Percentiles rank a stretch among this genome's conserved stretches.
Evolutionary conservation across 768 basidiomycete species (phyloP).

Genomic region (Sistotremastrum niveocremeum): DNA sequence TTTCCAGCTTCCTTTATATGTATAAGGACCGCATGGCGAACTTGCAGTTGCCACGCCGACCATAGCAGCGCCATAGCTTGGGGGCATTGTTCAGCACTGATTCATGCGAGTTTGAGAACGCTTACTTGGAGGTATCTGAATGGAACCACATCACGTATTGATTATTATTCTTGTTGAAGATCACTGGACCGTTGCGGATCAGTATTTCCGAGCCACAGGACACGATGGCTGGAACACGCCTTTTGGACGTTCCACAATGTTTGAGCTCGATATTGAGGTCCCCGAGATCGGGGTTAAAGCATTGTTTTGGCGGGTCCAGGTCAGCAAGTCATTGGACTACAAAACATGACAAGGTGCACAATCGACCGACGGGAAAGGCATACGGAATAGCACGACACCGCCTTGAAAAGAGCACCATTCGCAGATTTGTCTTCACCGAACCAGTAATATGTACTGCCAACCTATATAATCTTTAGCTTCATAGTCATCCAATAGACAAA

Average conservation of each 20-base stretch:
- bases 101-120: slow-evolving; percentile 5
- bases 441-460: slow-evolving; percentile 46
- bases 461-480: slow-evolving; percentile 16
- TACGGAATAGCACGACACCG: slow-evolving; percentile 47
- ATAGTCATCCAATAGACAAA: background rate
- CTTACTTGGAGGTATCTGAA: slow-evolving; percentile 44
- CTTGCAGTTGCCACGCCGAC: slow-evolving; percentile 49
- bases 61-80: slow-evolving; percentile 48
- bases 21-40: slow-evolving; percentile 47
- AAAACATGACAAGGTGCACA: background rate
- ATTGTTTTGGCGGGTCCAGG: slow-evolving; percentile 46
- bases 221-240: slow-evolving; percentile 18
- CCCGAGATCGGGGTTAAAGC: slow-evolving; percentile 39
- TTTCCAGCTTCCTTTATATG: slow-evolving; percentile 39
- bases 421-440: slow-evolving; percentile 48
- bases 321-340: slow-evolving; percentile 35
- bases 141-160: slow-evolving; percentile 68
- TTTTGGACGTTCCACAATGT: slow-evolving; percentile 53
- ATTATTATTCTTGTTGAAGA: slow-evolving; percentile 42
- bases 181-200: slow-evolving; percentile 19
- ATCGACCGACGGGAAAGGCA: slow-evolving; percentile 1
- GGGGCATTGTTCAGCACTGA: background rate
- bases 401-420: slow-evolving; percentile 40
- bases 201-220: background rate
- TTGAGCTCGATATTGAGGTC: slow-evolving; percentile 41